A percentile compares a stretch with the other conserved stretches of the same genome.
Evolutionary conservation across 495 filamentous ascomycete species (phyloP).

Genomic region (Acidiella bohemica): DNA sequence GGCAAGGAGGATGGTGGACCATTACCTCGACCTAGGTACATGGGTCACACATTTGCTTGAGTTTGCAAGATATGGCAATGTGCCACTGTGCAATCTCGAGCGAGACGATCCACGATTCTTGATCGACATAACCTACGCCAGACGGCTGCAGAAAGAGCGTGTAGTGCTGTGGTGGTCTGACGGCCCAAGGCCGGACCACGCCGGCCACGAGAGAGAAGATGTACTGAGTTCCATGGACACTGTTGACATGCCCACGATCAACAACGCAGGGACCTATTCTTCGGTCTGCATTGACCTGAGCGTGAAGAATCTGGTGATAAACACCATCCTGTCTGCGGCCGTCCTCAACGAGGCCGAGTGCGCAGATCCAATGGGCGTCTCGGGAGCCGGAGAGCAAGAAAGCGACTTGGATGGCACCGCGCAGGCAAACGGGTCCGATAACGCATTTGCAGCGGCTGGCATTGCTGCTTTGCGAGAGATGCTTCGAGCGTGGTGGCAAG

Average conservation of each 20-base stretch:
- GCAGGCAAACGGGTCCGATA: constrained; percentile 71
- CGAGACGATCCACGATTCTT: constrained; percentile 84
- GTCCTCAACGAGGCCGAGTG: constrained; percentile 97
- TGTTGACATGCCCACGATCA: constrained; percentile 88
- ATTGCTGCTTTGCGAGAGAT: constrained; percentile 86
- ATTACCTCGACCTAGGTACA: constrained; percentile 77
- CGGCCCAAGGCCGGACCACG: constrained; percentile 78
- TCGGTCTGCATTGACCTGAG: constrained; percentile 95
- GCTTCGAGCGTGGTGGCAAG: constrained; percentile 97
- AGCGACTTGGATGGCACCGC: constrained; percentile 43
- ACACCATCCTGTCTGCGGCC: constrained; percentile 91
- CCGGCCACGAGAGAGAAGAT: constrained; percentile 90
- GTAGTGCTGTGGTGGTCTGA: constrained; percentile 98
- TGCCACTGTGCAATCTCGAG: constrained; percentile 91
- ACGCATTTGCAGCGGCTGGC: constrained; percentile 82
- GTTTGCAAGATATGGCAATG: constrained; percentile 80
- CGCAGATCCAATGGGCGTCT: constrained; percentile 63
- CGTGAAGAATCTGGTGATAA: constrained; percentile 88
- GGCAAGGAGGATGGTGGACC: constrained; percentile 69
- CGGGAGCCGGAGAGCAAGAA: constrained; percentile 55
- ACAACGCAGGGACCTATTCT: constrained; percentile 81
- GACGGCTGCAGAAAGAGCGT: constrained; percentile 78
- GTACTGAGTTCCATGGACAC: constrained; percentile 68
- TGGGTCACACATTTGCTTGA: constrained; percentile 84
- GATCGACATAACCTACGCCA: constrained; percentile 90